Evolutionary conservation across 116 monocot species (phyloP).

Genomic region (Thalassia testudinum): DNA sequence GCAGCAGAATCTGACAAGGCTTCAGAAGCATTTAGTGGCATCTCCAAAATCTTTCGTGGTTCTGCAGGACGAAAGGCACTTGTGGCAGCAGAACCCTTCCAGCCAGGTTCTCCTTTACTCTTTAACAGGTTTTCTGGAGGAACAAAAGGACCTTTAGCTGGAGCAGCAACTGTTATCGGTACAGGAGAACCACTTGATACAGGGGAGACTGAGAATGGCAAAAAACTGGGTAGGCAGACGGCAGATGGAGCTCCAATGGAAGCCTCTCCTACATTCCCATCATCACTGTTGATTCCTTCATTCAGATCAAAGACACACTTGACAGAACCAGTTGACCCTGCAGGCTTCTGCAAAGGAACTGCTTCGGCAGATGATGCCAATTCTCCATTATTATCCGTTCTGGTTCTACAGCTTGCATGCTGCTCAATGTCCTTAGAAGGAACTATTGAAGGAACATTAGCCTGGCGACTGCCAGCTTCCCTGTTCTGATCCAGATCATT

Average conservation of each 20-base stretch:
- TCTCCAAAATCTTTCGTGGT: slow-evolving; percentile 59
- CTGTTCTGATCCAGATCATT: no score
- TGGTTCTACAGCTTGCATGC: no score
- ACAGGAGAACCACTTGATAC: slow-evolving; percentile 23
- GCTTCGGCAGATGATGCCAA: slow-evolving; percentile 20
- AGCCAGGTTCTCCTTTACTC: slow-evolving; percentile 53
- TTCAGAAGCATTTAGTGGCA: slow-evolving; percentile 42
- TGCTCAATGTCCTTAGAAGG: no score
- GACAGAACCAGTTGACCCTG: slow-evolving; percentile 12
- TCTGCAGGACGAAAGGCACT: slow-evolving; percentile 98
- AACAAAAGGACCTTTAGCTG: slow-evolving; percentile 91
- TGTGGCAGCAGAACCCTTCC: slow-evolving; percentile 93
- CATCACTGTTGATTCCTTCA: slow-evolving; percentile 70
- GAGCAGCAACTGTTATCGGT: slow-evolving; percentile 69
- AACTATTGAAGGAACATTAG: no score
- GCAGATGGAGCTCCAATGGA: slow-evolving; percentile 18
- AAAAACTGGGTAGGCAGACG: slow-evolving; percentile 18
- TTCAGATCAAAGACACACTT: slow-evolving; percentile 80
- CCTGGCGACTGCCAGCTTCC: no score
- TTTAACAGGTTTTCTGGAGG: slow-evolving; percentile 62
- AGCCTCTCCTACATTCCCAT: slow-evolving; percentile 40
- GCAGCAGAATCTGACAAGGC: slow-evolving; percentile 9
- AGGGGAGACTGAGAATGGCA: slow-evolving; percentile 21
- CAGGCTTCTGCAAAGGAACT: slow-evolving; percentile 6
- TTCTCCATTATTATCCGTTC: slow-evolving; percentile 8